Percentiles rank a stretch among this genome's conserved stretches.
These are phyloP conservation scores for Bidens hawaiensis DNA, from an alignment of 140 eudicot species.

Conservation along the genomic window DNA sequence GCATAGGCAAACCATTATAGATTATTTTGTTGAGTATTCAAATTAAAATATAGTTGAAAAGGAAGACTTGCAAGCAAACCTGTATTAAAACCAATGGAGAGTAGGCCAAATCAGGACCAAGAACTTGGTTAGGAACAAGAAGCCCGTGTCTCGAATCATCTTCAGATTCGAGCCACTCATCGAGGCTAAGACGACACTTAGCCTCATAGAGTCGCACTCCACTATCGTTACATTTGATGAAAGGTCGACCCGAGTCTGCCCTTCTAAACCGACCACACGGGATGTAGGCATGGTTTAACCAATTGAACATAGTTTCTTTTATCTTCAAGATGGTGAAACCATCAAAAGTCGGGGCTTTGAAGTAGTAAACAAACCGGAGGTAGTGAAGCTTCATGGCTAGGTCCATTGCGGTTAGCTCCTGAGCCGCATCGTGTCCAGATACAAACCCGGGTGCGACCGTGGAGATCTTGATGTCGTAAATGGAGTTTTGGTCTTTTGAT, in stretches of 20 bases:
- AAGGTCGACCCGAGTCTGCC: constrained; percentile 48
- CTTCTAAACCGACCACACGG: constrained; percentile 64
- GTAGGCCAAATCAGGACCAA: constrained; percentile 28
- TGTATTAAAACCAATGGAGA: constrained; percentile 32
- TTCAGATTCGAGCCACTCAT: constrained; percentile 47
- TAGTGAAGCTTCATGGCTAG: constrained; percentile 87
- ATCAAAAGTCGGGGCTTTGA: constrained; percentile 38
- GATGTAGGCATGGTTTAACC: constrained; percentile 45
- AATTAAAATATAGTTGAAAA: neutral
- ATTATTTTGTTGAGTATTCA: too few relatives aligned
- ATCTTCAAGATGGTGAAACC: constrained; percentile 36
- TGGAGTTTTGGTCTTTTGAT: constrained; percentile 13
- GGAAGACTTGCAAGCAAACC: constrained; percentile 12
- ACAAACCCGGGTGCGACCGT: constrained; percentile 57
- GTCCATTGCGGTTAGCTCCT: constrained; percentile 57
- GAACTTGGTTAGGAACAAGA: constrained; percentile 29
- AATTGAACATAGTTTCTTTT: constrained; percentile 55
- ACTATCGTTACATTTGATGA: constrained; percentile 71
- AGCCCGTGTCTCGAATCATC: constrained; percentile 14
- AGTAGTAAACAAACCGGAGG: constrained; percentile 52
- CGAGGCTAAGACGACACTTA: constrained; percentile 40
- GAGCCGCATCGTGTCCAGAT: constrained; percentile 31
- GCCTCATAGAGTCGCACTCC: constrained; percentile 71
- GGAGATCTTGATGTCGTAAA: constrained; percentile 43
- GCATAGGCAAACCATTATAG: too few relatives aligned